Percentiles rank a stretch among this genome's conserved stretches.
Evolutionary conservation across 2,329 filamentous ascomycete genomes (phyloP).

Genomic region (Botryotinia convoluta): DNA sequence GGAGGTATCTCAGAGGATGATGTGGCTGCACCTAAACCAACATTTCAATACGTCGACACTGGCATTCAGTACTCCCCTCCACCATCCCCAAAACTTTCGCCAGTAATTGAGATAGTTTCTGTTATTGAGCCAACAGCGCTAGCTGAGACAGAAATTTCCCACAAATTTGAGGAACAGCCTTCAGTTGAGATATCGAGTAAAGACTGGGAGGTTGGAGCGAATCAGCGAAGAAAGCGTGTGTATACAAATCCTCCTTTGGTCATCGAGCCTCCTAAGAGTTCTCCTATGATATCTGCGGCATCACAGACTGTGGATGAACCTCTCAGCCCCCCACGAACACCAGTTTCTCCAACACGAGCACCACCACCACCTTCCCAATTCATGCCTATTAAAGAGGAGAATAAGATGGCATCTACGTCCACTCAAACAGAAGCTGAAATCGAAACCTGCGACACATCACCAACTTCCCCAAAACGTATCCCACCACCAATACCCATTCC

Average conservation of each 20-base stretch:
- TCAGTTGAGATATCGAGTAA: slow-evolving; percentile 40
- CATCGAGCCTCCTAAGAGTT: slow-evolving; percentile 46
- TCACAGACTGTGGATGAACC: slow-evolving; percentile 63
- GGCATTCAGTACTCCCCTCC: slow-evolving; percentile 83
- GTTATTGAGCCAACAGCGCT: slow-evolving; percentile 44
- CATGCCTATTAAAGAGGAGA: slow-evolving; percentile 31
- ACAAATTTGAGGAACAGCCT: slow-evolving; percentile 34
- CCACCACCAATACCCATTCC: slow-evolving; percentile 55
- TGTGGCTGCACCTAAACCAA: slow-evolving; percentile 42
- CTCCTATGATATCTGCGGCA: slow-evolving; percentile 61
- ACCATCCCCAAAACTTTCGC: slow-evolving; percentile 59
- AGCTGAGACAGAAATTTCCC: not conserved
- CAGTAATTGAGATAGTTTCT: slow-evolving; percentile 41
- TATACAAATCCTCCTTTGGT: slow-evolving; percentile 50
- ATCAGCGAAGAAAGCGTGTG: slow-evolving; percentile 70
- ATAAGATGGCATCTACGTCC: slow-evolving; percentile 52
- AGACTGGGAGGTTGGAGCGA: slow-evolving; percentile 66
- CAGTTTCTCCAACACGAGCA: slow-evolving; percentile 50
- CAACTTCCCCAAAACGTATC: slow-evolving; percentile 29
- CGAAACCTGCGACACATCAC: slow-evolving; percentile 35
- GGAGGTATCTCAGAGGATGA: slow-evolving; percentile 52
- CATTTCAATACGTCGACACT: slow-evolving; percentile 65
- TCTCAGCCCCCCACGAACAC: slow-evolving; percentile 63
- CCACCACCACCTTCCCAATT: slow-evolving; percentile 39
- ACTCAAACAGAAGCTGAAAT: slow-evolving; percentile 57